These are phyloP conservation scores for Ganoderma lingzhi DNA, from an alignment of 1,284 basidiomycete species.

Conservation along the genomic window DNA sequence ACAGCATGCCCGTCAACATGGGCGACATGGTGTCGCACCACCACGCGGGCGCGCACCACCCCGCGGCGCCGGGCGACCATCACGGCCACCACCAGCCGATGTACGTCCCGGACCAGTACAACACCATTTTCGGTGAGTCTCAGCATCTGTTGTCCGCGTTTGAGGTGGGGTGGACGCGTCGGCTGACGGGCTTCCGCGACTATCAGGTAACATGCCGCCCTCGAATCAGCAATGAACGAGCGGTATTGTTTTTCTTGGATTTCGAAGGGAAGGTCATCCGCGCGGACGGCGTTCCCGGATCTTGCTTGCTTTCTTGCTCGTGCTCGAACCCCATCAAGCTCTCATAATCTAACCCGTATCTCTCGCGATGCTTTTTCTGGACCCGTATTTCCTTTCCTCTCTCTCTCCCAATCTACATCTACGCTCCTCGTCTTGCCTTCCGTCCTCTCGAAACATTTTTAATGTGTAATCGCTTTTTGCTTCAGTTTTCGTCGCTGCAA, in stretches of 20 bases:
- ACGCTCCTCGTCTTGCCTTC: constrained; percentile 5
- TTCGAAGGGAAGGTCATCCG: background rate
- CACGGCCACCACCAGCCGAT: constrained; percentile 36
- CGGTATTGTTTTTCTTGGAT: background rate
- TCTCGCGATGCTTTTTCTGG: constrained; percentile 22
- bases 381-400: constrained; percentile 9
- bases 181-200: constrained; percentile 2
- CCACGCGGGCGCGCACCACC: constrained; percentile 17
- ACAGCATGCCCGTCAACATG: constrained; percentile 42
- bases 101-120: constrained; percentile 41
- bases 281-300: constrained; percentile 14
- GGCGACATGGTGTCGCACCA: constrained; percentile 36
- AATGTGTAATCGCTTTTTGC: constrained; percentile 32
- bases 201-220: constrained; percentile 36
- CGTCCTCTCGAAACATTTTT: constrained; percentile 20
- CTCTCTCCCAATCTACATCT: background rate
- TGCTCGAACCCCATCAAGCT: background rate
- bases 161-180: background rate
- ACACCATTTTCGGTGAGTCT: constrained; percentile 44
- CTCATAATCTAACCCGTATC: constrained; percentile 11
- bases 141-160: background rate
- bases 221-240: constrained; percentile 26
- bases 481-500: constrained; percentile 31
- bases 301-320: constrained; percentile 15
- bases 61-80: constrained; percentile 13